Evolutionary conservation across 164 flowering plant genomes (phyloP), one percentile per base, ranked within the genome.

Genomic region (Aristolochia contorta): DNA sequence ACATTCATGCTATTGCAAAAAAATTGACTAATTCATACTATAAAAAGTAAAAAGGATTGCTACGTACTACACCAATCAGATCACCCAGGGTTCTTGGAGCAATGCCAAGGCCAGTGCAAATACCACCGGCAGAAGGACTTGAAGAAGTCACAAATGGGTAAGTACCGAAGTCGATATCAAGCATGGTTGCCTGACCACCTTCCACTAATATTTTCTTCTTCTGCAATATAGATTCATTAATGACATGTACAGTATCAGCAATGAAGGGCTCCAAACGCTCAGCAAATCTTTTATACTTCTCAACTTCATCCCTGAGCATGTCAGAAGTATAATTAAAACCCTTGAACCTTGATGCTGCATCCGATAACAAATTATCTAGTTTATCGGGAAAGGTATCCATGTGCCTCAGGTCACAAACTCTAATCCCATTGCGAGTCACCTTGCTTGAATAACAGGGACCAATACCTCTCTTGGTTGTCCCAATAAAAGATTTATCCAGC

Each of bases 181-280:
- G 66, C 97, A 91, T 91, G 51, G 97, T 88, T 45, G 97, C 97
- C 69, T 91, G 97, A 64, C 97, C 97, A 68, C 97, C 97, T 80
- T 91, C 97, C 57, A 91, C 96, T 78, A 91, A 72, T 69, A 91
- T 78, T 75, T 79, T 91, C 76, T 82, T 82, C 65, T 83, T 84
- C 46, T 81, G 74, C 5, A 74, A 64, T 20, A 91, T 84, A 15
- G 89, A 85, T 47, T 91, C 94, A 63, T 88, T 79, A 71, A 91
- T 71, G 56, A 83, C 73, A 71, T 83, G 82, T 52, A 91, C 90
- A 14, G 94, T 91, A 66, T 91, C 97, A 49, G 86, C 78, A 68
- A 91, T 79, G 56, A 65, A 91, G 54, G 97, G 97, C 47, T 86
- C 94, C 77, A 91, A 76, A 71, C 94, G 81, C 70, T 88, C 90